A percentile compares a stretch with the other conserved stretches of the same genome.
Evolutionary conservation across 148 eudicot genomes (phyloP).

Genomic region (Chenopodium formosanum): DNA sequence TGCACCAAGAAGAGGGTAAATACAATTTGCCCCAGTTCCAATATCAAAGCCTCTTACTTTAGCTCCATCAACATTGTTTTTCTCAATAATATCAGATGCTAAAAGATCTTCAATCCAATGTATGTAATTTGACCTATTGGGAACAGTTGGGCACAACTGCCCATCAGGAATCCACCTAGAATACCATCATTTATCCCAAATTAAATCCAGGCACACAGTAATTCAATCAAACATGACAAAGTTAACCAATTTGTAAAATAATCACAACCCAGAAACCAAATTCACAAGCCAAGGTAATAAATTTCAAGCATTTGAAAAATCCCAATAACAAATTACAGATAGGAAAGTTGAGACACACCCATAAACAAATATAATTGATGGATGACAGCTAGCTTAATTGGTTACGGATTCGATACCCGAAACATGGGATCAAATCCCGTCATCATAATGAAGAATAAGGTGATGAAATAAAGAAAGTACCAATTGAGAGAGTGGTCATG

Average conservation of each 20-base stretch:
- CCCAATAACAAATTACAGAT: constrained; percentile 2
- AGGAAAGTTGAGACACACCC: too few species aligned
- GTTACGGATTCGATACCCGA: too few species aligned
- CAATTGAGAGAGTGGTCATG: constrained; percentile 78
- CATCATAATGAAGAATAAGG: background rate
- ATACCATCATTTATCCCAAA: constrained; percentile 10
- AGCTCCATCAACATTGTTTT: constrained; percentile 29
- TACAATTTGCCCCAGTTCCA: constrained; percentile 96
- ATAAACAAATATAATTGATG: too few species aligned
- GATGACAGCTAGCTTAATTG: too few species aligned
- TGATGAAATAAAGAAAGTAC: constrained; percentile 18
- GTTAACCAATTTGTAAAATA: background rate
- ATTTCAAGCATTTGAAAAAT: constrained; percentile 3
- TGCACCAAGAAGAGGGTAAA: constrained; percentile 96
- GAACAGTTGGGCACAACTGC: constrained; percentile 96
- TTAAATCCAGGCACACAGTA: background rate
- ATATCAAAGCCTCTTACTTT: constrained; percentile 80
- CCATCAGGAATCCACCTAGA: constrained; percentile 99
- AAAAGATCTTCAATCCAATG: constrained; percentile 95
- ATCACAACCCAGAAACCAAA: constrained; percentile 9
- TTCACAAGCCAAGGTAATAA: background rate
- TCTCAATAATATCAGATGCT: constrained; percentile 61
- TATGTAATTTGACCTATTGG: constrained; percentile 93
- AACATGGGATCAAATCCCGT: too few species aligned
- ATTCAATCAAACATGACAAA: background rate